These are phyloP conservation scores for Francoa sonchifolia DNA, from an alignment of 441 rosid genomes.

Conservation along the genomic window DNA sequence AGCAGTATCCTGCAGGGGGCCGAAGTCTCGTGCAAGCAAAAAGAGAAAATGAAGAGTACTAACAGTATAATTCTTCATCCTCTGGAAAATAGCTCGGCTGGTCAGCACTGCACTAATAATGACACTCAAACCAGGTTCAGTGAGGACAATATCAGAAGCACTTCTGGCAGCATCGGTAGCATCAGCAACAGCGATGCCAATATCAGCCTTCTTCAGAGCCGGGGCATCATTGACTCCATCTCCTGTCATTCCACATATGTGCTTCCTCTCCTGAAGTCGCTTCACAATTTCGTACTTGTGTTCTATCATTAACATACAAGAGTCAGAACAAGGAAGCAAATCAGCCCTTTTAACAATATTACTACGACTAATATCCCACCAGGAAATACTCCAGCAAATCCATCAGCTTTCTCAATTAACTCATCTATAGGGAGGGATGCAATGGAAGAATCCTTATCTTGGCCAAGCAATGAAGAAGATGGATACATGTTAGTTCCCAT, in stretches of 20 bases:
- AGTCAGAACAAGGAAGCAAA: too few relatives aligned
- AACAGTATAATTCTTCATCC: conserved; percentile 93
- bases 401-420: too few relatives aligned
- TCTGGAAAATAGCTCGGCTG: conserved; percentile 87
- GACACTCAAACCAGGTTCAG: conserved; percentile 83
- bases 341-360: too few relatives aligned
- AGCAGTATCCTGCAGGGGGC: too few relatives aligned
- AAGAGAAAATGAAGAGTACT: conserved; percentile 11
- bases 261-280: conserved; percentile 69
- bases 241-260: conserved; percentile 93
- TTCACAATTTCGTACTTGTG: conserved; percentile 80
- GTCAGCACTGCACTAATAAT: conserved; percentile 85
- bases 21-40: neutral
- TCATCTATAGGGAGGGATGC: conserved; percentile 71
- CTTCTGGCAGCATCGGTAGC: conserved; percentile 90
- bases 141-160: conserved; percentile 84
- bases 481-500: conserved; percentile 93
- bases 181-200: conserved; percentile 85
- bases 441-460: conserved; percentile 59
- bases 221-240: conserved; percentile 96
- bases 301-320: conserved; percentile 27
- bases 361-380: conserved; percentile 39
- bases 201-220: conserved; percentile 82
- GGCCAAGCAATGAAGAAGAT: conserved; percentile 73
- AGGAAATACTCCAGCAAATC: conserved; percentile 88